Base-by-base conservation (phyloP, 2,329 filamentous ascomycete genomes). In the Fusarium marasasianum region DNA sequence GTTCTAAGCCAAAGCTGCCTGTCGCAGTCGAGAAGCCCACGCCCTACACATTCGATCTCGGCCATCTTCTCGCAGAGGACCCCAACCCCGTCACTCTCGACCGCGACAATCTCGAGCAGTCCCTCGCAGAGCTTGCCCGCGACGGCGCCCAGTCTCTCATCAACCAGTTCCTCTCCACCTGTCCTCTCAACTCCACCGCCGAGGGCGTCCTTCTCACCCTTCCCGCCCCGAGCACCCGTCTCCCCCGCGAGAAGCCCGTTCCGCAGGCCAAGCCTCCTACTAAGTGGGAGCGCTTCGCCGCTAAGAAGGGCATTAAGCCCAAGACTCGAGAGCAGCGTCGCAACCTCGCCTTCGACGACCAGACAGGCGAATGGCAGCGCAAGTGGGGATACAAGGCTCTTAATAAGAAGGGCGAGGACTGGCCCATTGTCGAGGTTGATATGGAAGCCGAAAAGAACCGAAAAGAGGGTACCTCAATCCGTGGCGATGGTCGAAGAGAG, bases 241-340 rank as follows among this genome's bases (percentile, higher is more conserved):
- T 98, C 8, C 96, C 96, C 31, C 93, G 96, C 77, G 95, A 98
- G 86, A 98, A 99, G 84, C 94, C 94, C 15, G 87, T 98, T 14
- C 96, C 96, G 2, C 88, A 91, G 63, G 89, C 91, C 76, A 96
- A 95, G 85, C 87, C 92, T 65, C 92, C 92, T 76, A 98, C 96
- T 67, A 98, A 95, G 83, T 99, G 96, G 96, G 92, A 98, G 86
- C 91, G 92, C 80, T 99, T 99, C 86, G 96, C 96, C 51, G 93
- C 91, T 83, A 97, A 97, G 90, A 97, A 98, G 89, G 96, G 96
- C 63, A 98, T 99, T 85, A 94, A 93, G 86, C 91, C 91, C 84
- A 97, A 95, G 89, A 93, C 90, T 76, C 90, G 93, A 76, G 94
- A 96, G 81, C 88, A 91, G 83, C 89, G 91, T 72, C 83, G 87